Evolutionary conservation across 345 rosid species (phyloP).

Genomic region (Ailanthus altissimus): DNA sequence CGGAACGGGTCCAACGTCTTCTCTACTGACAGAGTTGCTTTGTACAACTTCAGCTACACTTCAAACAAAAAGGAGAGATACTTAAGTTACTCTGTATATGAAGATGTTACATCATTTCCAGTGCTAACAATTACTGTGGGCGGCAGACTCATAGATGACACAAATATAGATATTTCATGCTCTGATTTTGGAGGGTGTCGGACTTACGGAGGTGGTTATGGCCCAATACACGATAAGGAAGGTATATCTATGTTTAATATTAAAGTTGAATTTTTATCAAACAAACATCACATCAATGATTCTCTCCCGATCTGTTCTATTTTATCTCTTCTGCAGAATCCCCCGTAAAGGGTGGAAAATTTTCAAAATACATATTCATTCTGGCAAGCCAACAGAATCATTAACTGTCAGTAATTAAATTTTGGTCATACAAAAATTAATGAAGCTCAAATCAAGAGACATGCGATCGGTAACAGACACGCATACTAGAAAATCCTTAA

Average conservation of each 20-base stretch:
- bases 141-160: background rate
- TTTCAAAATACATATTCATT: too few species aligned
- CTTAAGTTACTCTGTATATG: slow-evolving; percentile 23
- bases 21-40: background rate
- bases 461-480: too few species aligned
- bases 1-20: background rate
- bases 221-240: fast-evolving
- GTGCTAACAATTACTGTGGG: background rate
- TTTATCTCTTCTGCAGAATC: too few species aligned
- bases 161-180: background rate
- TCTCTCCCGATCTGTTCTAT: too few species aligned
- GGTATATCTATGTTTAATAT: background rate
- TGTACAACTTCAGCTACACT: slow-evolving; percentile 13
- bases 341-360: too few species aligned
- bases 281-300: background rate
- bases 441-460: too few species aligned
- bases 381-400: too few species aligned
- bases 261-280: background rate
- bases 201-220: background rate
- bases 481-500: too few species aligned
- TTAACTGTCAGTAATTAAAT: too few species aligned
- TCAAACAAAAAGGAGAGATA: slow-evolving; percentile 30
- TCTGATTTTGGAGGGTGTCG: background rate
- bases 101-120: slow-evolving; percentile 6
- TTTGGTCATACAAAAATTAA: too few species aligned